Conservation (phyloP, 306 rosid genomes). For the Mimosa pudica region DNA sequence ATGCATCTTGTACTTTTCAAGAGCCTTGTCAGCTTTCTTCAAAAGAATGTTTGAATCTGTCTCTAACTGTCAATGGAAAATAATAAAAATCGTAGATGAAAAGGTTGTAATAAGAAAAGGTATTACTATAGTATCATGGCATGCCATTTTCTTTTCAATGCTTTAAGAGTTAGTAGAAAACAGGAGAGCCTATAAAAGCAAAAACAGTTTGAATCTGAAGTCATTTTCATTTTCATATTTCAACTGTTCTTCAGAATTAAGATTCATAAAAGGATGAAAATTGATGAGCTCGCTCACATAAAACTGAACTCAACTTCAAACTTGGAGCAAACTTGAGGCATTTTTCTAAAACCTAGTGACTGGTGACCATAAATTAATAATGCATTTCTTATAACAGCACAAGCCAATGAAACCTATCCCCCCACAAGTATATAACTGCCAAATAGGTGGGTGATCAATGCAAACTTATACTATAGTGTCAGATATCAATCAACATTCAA, state of each 20-base stretch:
- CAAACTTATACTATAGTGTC: neutral
- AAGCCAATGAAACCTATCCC: neutral
- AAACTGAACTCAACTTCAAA: conserved; percentile 12
- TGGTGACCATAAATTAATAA: neutral
- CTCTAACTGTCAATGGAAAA: conserved; percentile 64
- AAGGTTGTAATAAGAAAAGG: conserved; percentile 2
- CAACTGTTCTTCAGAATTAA: neutral
- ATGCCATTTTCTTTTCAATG: conserved; percentile 2
- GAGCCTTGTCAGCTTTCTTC: conserved; percentile 72
- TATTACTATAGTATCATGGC: neutral
- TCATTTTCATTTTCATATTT: too few species aligned
- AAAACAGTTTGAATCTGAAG: too few species aligned
- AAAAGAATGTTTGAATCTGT: conserved; percentile 87
- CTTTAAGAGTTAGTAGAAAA: too few species aligned
- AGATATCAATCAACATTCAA: neutral
- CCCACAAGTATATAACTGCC: neutral
- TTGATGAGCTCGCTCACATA: neutral
- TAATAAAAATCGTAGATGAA: conserved; percentile 4
- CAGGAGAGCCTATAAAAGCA: too few species aligned
- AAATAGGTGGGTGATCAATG: neutral
- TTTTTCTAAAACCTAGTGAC: neutral
- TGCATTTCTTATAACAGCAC: neutral
- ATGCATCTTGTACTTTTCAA: conserved; percentile 81
- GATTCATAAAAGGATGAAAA: too few species aligned
- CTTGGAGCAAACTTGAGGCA: conserved; percentile 21